Conservation (phyloP, 2,329 filamentous ascomycete genomes). For the Aspergillus sp. region DNA sequence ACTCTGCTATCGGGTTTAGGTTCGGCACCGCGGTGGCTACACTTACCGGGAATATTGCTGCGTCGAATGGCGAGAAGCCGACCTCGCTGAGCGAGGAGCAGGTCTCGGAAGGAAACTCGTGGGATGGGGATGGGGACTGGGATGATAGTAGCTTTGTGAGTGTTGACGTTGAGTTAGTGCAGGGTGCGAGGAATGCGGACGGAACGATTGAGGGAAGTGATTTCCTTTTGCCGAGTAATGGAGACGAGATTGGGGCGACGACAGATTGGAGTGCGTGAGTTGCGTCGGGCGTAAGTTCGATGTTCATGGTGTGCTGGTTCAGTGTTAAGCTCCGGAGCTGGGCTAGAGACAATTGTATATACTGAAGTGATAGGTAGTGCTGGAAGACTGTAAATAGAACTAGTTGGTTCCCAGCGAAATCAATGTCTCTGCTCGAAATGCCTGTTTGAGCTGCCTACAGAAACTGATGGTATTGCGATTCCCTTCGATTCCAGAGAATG, state of each 20-base stretch:
- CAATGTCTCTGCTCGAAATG: not conserved
- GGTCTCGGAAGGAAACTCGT: constrained; percentile 14
- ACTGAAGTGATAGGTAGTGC: no score
- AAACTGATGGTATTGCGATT: no score
- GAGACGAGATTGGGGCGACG: constrained; percentile 15
- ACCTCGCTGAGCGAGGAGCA: constrained; percentile 12
- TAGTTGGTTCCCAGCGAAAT: no score
- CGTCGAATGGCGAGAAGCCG: constrained; percentile 14
- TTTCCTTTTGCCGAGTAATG: constrained; percentile 15
- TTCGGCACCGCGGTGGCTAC: constrained; percentile 16
- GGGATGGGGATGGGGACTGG: constrained; percentile 12
- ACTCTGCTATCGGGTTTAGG: constrained; percentile 14
- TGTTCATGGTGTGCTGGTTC: no score
- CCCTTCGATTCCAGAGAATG: no score
- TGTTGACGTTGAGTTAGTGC: constrained; percentile 15
- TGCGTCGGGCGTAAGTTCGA: no score
- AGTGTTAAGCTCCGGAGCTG: no score
- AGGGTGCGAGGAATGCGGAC: constrained; percentile 11
- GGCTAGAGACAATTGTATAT: no score
- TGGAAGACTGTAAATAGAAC: no score
- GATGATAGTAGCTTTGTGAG: constrained; percentile 15
- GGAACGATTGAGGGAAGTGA: constrained; percentile 15
- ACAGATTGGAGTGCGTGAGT: constrained; percentile 12
- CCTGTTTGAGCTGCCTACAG: not conserved
- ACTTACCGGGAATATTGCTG: constrained; percentile 13